These are phyloP conservation scores for Didymosphaeria variabile DNA, from an alignment of 2,329 filamentous ascomycete genomes.

Conservation along the genomic window DNA sequence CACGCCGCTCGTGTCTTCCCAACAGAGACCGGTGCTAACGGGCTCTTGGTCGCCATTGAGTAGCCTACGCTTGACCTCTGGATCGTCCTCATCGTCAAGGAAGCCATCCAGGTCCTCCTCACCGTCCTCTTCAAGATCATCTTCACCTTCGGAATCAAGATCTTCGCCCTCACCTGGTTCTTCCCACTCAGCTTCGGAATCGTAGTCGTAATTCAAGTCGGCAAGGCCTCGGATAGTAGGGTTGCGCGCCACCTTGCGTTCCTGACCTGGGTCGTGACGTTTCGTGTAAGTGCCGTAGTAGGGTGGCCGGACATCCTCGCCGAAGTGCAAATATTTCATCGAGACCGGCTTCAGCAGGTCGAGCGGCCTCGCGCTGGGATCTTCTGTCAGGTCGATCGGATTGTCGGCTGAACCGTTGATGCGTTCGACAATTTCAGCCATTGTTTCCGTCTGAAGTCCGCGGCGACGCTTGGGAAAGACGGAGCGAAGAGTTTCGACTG, in stretches of 20 bases:
- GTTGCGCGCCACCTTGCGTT: conserved; percentile 61
- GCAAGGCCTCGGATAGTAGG: conserved; percentile 64
- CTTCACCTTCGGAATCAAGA: conserved; percentile 70
- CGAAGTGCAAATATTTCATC: conserved; percentile 70
- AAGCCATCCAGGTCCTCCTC: conserved; percentile 91
- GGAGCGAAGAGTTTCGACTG: conserved; percentile 29
- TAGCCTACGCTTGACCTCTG: conserved; percentile 64
- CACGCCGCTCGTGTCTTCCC: conserved; percentile 67
- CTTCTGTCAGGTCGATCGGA: conserved; percentile 55
- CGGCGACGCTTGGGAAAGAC: conserved; percentile 27
- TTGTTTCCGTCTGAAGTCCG: conserved; percentile 30
- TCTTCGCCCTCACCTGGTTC: conserved; percentile 78
- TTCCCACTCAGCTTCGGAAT: conserved; percentile 86
- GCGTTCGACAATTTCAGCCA: conserved; percentile 53
- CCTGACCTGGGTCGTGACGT: conserved; percentile 57
- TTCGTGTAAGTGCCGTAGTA: conserved; percentile 79
- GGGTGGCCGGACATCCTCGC: conserved; percentile 69
- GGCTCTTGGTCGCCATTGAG: conserved; percentile 76
- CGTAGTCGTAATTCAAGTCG: conserved; percentile 80
- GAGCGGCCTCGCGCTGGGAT: conserved; percentile 34
- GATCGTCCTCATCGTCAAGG: conserved; percentile 80
- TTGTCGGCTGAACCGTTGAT: conserved; percentile 54
- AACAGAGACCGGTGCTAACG: conserved; percentile 81
- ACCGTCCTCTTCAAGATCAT: conserved; percentile 74
- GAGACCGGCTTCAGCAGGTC: conserved; percentile 64